A percentile compares a stretch with the other conserved stretches of the same genome.
Evolutionary conservation across 768 basidiomycete genomes (phyloP).

Genomic region (Podaxis mareebaensis): DNA sequence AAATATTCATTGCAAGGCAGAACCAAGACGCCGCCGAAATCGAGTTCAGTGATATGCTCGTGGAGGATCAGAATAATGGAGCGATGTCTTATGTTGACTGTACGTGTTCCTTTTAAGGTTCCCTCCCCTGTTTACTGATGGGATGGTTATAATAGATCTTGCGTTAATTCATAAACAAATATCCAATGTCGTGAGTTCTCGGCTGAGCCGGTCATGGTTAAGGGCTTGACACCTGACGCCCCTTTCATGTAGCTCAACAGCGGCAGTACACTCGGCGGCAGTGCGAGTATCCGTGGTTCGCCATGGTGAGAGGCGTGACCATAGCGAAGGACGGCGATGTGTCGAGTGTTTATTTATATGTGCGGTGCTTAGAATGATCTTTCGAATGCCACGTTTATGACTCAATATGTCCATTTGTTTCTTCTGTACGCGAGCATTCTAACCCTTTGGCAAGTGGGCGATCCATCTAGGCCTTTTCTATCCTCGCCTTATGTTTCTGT

Average conservation of each 20-base stretch:
- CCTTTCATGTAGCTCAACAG: conserved; percentile 33
- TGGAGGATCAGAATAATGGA: conserved; percentile 98
- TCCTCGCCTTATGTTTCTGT: too few species aligned
- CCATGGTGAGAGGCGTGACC: conserved; percentile 36
- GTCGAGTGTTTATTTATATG: not conserved
- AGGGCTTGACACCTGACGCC: not conserved
- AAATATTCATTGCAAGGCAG: conserved; percentile 81
- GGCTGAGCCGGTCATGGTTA: not conserved
- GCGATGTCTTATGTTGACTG: conserved; percentile 90
- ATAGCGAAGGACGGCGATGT: not conserved
- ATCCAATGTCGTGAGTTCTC: conserved; percentile 40
- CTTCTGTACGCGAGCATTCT: not conserved
- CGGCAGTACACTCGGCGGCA: conserved; percentile 40
- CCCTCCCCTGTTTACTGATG: not conserved
- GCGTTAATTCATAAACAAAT: conserved; percentile 54
- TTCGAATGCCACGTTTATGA: not conserved
- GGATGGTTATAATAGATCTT: conserved; percentile 34
- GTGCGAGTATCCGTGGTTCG: conserved; percentile 37
- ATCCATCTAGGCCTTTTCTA: not conserved
- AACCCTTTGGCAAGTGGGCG: not conserved
- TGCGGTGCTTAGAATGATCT: not conserved
- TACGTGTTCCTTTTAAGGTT: conserved; percentile 35
- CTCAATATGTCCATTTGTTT: not conserved
- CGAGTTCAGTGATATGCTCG: conserved; percentile 95
- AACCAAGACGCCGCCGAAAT: conserved; percentile 92